Evolutionary conservation across 495 filamentous ascomycete species (phyloP), one percentile per base, ranked within the genome.

Genomic region (Rhizodiscina lignyota): DNA sequence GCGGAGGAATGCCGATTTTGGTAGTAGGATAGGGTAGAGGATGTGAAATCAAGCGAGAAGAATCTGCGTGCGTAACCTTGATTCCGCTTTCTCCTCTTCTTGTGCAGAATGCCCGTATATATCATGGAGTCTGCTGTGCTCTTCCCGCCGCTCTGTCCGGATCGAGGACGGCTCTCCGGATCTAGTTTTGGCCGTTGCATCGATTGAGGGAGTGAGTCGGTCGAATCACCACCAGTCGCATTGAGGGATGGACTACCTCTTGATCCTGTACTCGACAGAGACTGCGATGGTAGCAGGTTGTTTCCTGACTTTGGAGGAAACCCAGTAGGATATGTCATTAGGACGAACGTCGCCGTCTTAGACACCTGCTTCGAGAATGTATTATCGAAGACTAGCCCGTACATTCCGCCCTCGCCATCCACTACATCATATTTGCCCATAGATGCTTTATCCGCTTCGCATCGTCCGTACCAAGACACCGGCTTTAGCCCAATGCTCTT

Each of bases 321-420:
- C 41, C 74, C 75, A 23, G 83, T 84, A 21, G 87, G 84, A 46
- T 96, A 94, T 11, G 83, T 94, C 43, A 96, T 67, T 29, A 96
- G 70, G 15, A 94, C 87, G 43, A 96, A 80, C 15, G 87, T 96
- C 10, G 81, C 82, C 26, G 79, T 92, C 59, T 97, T 97, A 34
- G 85, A 83, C 27, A 83, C 73, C 51, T 85, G 79, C 60, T 94
- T 96, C 33, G 86, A 91, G 54, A 96, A 96, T 21, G 91, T 97
- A 51, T 97, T 97, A 67, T 97, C 89, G 51, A 97, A 94, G 18
- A 96, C 82, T 36, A 97, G 65, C 21, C 83, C 89, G 55, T 91
- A 97, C 73, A 94, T 94, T 38, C 86, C 89, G 2, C 79, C 82
- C 35, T 82, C 72, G 11, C 66, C 68, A 26, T 55, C 47, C 3